phyloP scores from a whole-genome alignment of 208 protist species.

The Acanthamoeba royreba region DNA sequence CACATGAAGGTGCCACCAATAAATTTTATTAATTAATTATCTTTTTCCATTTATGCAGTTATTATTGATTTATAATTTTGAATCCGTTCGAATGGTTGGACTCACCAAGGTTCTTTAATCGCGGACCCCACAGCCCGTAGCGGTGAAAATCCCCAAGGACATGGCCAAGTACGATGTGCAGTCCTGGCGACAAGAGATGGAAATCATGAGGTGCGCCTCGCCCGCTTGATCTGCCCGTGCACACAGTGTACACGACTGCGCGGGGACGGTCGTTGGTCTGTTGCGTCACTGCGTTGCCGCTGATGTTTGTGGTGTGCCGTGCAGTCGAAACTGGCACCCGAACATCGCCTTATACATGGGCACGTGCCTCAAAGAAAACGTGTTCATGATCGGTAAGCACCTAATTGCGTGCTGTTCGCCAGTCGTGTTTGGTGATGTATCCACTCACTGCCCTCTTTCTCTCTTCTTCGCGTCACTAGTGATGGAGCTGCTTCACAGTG shows the following conservation, averaged over 20 bases:
- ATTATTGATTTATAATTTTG: too few relatives aligned
- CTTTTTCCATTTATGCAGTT: too few relatives aligned
- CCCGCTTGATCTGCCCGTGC: not conserved
- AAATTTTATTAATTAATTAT: too few relatives aligned
- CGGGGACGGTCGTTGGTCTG: too few relatives aligned
- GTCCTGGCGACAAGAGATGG: conserved; percentile 26
- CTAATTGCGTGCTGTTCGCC: too few relatives aligned
- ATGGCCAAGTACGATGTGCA: not conserved
- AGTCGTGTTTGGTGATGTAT: too few relatives aligned
- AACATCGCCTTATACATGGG: conserved; percentile 45
- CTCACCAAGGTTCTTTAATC: too few relatives aligned
- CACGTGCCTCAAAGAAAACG: not conserved
- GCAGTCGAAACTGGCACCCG: conserved; percentile 30
- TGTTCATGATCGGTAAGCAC: conserved; percentile 25
- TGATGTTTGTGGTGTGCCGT: not conserved
- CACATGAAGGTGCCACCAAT: conserved; percentile 35
- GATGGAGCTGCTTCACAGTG: conserved; percentile 45
- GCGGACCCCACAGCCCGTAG: conserved; percentile 24
- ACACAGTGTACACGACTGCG: not conserved
- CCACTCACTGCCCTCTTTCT: not conserved
- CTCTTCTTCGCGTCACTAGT: not conserved
- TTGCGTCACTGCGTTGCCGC: not conserved
- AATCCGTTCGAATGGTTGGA: too few relatives aligned
- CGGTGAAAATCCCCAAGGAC: conserved; percentile 19
- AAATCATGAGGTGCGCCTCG: conserved; percentile 19